Conservation (phyloP, 1,284 basidiomycete species). For the Singerocomus inundabilis region DNA sequence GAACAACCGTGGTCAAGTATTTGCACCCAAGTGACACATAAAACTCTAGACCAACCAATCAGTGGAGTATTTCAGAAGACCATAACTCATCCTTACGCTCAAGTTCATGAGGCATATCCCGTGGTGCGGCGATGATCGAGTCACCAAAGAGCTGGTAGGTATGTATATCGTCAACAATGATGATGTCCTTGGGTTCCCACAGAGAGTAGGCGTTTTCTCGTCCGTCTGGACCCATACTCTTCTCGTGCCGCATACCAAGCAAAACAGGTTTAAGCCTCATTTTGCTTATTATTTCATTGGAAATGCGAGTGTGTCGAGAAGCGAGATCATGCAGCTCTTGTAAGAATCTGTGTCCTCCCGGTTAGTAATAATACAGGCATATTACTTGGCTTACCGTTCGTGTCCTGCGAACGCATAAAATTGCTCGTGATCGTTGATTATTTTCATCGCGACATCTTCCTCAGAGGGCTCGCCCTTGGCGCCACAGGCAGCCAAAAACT, state of each 20-base stretch:
- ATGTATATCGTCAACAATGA: slow-evolving; percentile 9
- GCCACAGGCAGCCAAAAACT: slow-evolving; percentile 82
- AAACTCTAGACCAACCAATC: background rate
- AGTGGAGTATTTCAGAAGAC: background rate
- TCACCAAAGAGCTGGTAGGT: slow-evolving; percentile 8
- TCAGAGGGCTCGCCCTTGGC: slow-evolving; percentile 84
- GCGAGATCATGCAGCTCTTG: slow-evolving; percentile 1
- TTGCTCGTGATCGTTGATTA: background rate
- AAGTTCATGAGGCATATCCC: slow-evolving; percentile 4
- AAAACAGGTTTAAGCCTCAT: slow-evolving; percentile 74
- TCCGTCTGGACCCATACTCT: slow-evolving; percentile 49
- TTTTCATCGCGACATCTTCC: slow-evolving; percentile 64
- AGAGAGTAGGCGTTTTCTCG: slow-evolving; percentile 62
- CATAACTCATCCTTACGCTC: background rate
- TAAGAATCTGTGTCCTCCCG: background rate
- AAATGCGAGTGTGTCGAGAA: background rate
- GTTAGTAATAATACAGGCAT: background rate
- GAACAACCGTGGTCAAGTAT: background rate
- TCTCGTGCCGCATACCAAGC: slow-evolving; percentile 55
- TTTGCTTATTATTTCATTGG: slow-evolving; percentile 27
- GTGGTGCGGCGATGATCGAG: slow-evolving; percentile 1
- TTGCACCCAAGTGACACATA: background rate
- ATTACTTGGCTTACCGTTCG: background rate
- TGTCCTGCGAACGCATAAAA: background rate
- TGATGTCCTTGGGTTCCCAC: slow-evolving; percentile 46